Conservation (phyloP, 345 rosid species). For the Arabis hirsuta region DNA sequence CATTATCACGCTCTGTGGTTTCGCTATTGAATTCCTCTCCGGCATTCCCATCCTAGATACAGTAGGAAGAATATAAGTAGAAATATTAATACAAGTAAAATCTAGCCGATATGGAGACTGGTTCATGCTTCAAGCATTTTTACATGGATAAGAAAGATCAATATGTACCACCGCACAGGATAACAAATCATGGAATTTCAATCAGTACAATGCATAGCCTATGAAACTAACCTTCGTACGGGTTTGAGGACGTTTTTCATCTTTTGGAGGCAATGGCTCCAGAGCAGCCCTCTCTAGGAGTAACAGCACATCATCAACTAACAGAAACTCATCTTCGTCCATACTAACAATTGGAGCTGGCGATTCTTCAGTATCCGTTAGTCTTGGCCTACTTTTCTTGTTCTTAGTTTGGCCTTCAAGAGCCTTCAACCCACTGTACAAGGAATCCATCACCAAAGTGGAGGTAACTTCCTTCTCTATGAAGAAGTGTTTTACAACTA, state of each 20-base stretch:
- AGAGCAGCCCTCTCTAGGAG: conserved; percentile 80
- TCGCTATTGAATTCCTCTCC: conserved; percentile 85
- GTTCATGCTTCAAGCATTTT: conserved; percentile 4
- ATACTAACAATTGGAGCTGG: conserved; percentile 76
- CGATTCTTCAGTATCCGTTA: conserved; percentile 63
- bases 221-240: conserved; percentile 69
- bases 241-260: conserved; percentile 82
- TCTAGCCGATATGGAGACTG: not conserved
- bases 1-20: conserved; percentile 84
- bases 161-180: conserved; percentile 1
- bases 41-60: conserved; percentile 68
- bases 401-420: conserved; percentile 79
- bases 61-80: conserved; percentile 13
- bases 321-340: conserved; percentile 75
- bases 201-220: conserved; percentile 15
- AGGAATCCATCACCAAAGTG: conserved; percentile 98
- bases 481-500: conserved; percentile 87
- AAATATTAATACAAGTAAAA: not conserved
- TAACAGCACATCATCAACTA: conserved; percentile 80
- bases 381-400: conserved; percentile 62
- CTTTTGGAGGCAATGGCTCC: conserved; percentile 86
- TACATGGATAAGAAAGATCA: not conserved
- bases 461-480: conserved; percentile 93
- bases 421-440: conserved; percentile 94
- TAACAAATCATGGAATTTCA: conserved; percentile 16